Conservation (phyloP, 108 stramenopile species). For the Nannochloropsis gaditana region DNA sequence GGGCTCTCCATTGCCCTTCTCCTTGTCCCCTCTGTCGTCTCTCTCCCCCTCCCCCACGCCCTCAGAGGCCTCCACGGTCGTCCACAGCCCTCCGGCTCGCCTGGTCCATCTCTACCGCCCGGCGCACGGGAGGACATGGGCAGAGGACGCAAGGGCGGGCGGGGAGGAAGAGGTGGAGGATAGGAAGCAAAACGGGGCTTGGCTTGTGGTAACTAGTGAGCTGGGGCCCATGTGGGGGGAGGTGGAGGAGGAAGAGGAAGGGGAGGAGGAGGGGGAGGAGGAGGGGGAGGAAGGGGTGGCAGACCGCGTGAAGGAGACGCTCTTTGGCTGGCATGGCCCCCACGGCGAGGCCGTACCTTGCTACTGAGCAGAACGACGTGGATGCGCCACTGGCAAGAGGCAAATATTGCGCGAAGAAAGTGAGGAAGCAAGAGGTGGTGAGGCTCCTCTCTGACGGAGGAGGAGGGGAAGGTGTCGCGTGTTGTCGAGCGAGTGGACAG, state of each 20-base stretch:
- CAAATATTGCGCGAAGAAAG: too few relatives aligned
- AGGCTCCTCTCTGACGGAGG: too few relatives aligned
- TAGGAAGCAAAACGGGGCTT: not conserved
- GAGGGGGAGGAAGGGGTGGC: not conserved
- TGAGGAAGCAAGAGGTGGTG: too few relatives aligned
- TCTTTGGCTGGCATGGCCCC: too few relatives aligned
- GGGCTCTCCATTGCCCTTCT: not conserved
- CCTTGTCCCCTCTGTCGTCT: not conserved
- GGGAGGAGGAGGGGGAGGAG: not conserved
- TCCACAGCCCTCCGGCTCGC: not conserved
- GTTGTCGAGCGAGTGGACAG: too few relatives aligned
- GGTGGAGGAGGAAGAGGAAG: not conserved
- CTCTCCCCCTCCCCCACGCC: not conserved
- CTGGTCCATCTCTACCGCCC: not conserved
- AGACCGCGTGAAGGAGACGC: not conserved
- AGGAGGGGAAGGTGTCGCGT: too few relatives aligned
- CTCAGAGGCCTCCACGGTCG: not conserved
- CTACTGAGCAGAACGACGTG: too few relatives aligned
- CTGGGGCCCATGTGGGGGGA: not conserved
- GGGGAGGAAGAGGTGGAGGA: not conserved
- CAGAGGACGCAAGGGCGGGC: not conserved
- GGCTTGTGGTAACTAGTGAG: not conserved
- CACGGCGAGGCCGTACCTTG: too few relatives aligned
- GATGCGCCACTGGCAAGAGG: too few relatives aligned
- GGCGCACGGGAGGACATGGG: not conserved